phyloP scores from a whole-genome alignment of 495 filamentous ascomycete genomes.

The Tuber borchii region DNA sequence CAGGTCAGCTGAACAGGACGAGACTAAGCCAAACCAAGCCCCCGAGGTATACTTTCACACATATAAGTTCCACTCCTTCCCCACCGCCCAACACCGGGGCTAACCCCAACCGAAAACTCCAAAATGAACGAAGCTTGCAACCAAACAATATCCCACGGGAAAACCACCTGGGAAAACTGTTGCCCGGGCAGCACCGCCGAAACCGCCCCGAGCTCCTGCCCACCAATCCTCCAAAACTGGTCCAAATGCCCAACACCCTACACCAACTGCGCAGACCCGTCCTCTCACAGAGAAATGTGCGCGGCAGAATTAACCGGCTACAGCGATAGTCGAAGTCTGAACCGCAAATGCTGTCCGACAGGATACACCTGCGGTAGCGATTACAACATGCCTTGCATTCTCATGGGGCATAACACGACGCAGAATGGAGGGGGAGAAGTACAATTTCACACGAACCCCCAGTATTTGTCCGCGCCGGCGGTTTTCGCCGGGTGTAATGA shows the following conservation, averaged over 20 bases:
- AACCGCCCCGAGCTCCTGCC: slow-evolving; percentile 9
- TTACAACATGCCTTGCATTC: slow-evolving; percentile 22
- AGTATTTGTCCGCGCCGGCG: slow-evolving; percentile 14
- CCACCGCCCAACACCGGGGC: background rate
- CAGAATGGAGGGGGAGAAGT: background rate
- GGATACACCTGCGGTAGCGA: slow-evolving; percentile 22
- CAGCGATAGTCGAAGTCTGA: slow-evolving; percentile 10
- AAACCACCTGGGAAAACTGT: background rate
- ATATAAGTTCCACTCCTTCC: background rate
- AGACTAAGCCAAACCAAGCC: background rate
- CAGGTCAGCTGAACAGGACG: background rate
- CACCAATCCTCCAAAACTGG: slow-evolving; percentile 18
- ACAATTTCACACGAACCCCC: slow-evolving; percentile 22
- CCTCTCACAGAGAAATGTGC: slow-evolving; percentile 29
- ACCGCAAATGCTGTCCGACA: slow-evolving; percentile 30
- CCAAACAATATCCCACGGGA: background rate
- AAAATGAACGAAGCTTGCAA: background rate
- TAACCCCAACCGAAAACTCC: background rate
- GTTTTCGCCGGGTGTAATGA: slow-evolving; percentile 33
- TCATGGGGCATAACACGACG: slow-evolving; percentile 18
- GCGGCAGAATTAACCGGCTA: slow-evolving; percentile 6
- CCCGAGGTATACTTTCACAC: background rate
- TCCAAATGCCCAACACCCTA: slow-evolving; percentile 17
- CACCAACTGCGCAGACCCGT: slow-evolving; percentile 28
- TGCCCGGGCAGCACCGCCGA: background rate